These are phyloP conservation scores for Gynostemma pentaphyllum DNA, from an alignment of 306 rosid genomes.

Conservation along the genomic window DNA sequence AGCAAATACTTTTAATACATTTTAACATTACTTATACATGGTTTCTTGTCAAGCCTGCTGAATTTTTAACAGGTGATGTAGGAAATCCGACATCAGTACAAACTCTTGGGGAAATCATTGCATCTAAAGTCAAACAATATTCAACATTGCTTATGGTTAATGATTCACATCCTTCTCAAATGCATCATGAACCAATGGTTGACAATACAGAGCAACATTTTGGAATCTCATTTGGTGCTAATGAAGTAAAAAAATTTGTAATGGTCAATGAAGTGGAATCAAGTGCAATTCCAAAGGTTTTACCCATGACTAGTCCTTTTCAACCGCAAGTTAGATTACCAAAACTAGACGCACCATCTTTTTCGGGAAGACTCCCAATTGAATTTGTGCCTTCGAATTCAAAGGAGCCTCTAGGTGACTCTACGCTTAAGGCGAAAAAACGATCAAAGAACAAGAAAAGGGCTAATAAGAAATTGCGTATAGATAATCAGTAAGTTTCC, in stretches of 20 bases:
- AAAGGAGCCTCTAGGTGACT: constrained; percentile 5
- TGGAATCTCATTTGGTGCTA: background rate
- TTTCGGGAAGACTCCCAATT: constrained; percentile 10
- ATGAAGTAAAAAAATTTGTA: constrained; percentile 1
- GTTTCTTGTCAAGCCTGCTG: background rate
- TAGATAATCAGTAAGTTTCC: constrained; percentile 26
- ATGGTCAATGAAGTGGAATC: constrained; percentile 1
- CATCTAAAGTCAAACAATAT: constrained; percentile 25
- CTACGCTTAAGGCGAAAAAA: constrained; percentile 22
- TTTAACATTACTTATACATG: background rate
- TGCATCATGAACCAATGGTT: background rate
- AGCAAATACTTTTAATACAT: background rate
- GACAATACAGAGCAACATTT: constrained; percentile 6
- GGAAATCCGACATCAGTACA: constrained; percentile 21
- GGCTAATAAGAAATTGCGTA: constrained; percentile 27
- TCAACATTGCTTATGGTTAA: constrained; percentile 13
- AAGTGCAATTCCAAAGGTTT: constrained; percentile 6
- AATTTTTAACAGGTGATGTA: constrained; percentile 15
- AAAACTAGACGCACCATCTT: constrained; percentile 8
- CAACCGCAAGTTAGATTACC: constrained; percentile 13
- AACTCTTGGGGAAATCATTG: constrained; percentile 24
- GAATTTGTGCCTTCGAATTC: constrained; percentile 18
- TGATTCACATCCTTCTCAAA: background rate
- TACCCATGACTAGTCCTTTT: constrained; percentile 5
- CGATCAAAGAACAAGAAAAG: constrained; percentile 29